phyloP scores from a whole-genome alignment of 2,329 filamentous ascomycete genomes.

The Colletotrichum orchidophilum region DNA sequence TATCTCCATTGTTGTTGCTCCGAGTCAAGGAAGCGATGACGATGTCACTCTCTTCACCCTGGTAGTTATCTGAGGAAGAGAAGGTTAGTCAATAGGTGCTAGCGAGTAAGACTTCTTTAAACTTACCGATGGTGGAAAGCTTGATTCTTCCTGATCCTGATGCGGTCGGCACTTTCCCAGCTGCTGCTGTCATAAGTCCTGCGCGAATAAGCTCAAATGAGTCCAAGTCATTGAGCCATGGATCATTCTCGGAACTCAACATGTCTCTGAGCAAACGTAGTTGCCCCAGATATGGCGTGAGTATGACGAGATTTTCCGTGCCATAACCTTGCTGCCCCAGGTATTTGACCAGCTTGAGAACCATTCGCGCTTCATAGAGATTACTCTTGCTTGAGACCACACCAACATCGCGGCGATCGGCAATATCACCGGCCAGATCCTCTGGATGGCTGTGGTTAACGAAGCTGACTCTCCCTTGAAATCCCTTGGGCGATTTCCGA shows the following conservation, averaged over 20 bases:
- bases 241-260: constrained; percentile 67
- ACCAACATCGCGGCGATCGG: constrained; percentile 60
- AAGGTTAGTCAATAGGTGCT: background rate
- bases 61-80: constrained; percentile 71
- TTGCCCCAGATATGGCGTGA: constrained; percentile 80
- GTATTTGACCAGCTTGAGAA: constrained; percentile 71
- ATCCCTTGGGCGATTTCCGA: constrained; percentile 61
- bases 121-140: constrained; percentile 75
- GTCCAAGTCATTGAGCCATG: constrained; percentile 75
- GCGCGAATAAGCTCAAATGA: constrained; percentile 69
- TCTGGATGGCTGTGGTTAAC: constrained; percentile 70
- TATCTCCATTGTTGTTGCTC: constrained; percentile 70
- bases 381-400: constrained; percentile 69
- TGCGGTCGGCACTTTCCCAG: constrained; percentile 50
- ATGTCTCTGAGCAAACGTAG: constrained; percentile 64
- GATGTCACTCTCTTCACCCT: constrained; percentile 80
- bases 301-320: constrained; percentile 70
- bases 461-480: constrained; percentile 70
- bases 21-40: constrained; percentile 74
- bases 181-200: constrained; percentile 66
- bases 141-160: constrained; percentile 60
- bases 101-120: background rate
- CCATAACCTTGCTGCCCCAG: constrained; percentile 77
- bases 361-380: constrained; percentile 71
- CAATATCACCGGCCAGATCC: constrained; percentile 48